These are phyloP conservation scores for Hibiscus tridactylites DNA, from an alignment of 345 rosid genomes.

Conservation along the genomic window DNA sequence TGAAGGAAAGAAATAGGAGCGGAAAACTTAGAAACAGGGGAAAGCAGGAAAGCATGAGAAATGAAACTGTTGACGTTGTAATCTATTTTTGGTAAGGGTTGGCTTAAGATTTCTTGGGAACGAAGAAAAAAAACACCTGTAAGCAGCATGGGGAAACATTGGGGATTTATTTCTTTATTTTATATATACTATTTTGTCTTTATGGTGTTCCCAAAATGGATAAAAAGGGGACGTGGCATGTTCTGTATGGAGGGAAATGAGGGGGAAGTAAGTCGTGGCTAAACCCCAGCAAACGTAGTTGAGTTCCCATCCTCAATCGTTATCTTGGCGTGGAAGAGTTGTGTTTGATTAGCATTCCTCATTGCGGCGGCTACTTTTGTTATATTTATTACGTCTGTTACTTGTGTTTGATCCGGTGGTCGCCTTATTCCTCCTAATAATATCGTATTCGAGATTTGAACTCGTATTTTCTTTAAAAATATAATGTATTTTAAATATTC, in stretches of 20 bases:
- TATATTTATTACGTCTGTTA: background rate
- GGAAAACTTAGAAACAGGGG: background rate
- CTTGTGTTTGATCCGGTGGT: no score
- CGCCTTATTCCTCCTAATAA: no score
- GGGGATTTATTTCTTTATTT: background rate
- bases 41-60: background rate
- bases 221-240: background rate
- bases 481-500: no score
- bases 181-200: background rate
- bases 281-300: background rate
- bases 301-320: background rate
- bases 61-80: background rate
- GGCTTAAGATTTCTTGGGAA: background rate
- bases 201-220: background rate
- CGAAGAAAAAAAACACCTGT: background rate
- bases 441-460: no score
- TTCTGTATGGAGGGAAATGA: background rate
- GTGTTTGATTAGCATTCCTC: background rate
- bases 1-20: background rate
- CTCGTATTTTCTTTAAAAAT: no score
- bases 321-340: constrained; percentile 20
- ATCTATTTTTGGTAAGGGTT: background rate
- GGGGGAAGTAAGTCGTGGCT: constrained; percentile 12
- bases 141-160: background rate
- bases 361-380: no score